These are phyloP conservation scores for Tardiomyces digboiensis DNA, from an alignment of 1,139 yeast genomes.

Conservation along the genomic window DNA sequence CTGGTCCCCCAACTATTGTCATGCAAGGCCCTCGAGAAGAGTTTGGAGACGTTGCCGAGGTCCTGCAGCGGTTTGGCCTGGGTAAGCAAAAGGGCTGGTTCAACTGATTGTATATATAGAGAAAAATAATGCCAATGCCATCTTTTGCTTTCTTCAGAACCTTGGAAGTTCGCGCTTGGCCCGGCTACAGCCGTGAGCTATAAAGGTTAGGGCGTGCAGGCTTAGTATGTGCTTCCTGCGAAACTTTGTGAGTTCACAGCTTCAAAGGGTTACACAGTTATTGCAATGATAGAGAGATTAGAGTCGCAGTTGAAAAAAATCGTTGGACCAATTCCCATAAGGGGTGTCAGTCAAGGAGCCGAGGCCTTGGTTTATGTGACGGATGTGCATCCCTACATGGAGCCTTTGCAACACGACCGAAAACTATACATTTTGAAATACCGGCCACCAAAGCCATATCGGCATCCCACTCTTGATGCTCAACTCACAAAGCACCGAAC, in stretches of 20 bases:
- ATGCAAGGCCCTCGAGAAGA: conserved; percentile 81
- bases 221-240: background rate
- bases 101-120: background rate
- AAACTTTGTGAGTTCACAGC: background rate
- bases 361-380: conserved; percentile 16
- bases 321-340: background rate
- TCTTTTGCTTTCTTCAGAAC: too few relatives aligned
- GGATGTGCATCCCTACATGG: background rate
- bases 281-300: background rate
- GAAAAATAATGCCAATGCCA: too few relatives aligned
- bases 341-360: conserved; percentile 14
- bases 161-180: too few relatives aligned
- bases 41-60: conserved; percentile 74
- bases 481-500: conserved; percentile 74
- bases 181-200: background rate
- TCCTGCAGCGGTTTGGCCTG: conserved; percentile 62
- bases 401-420: background rate
- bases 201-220: background rate
- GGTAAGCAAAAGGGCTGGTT: conserved; percentile 31
- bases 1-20: conserved; percentile 70
- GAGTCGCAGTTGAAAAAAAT: background rate
- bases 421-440: conserved; percentile 58
- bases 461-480: conserved; percentile 78
- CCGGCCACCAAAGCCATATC: conserved; percentile 81
- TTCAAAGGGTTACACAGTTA: background rate